Evolutionary conservation across 2,329 filamentous ascomycete species (phyloP).

Genomic region (Drechslerella dactyloides): DNA sequence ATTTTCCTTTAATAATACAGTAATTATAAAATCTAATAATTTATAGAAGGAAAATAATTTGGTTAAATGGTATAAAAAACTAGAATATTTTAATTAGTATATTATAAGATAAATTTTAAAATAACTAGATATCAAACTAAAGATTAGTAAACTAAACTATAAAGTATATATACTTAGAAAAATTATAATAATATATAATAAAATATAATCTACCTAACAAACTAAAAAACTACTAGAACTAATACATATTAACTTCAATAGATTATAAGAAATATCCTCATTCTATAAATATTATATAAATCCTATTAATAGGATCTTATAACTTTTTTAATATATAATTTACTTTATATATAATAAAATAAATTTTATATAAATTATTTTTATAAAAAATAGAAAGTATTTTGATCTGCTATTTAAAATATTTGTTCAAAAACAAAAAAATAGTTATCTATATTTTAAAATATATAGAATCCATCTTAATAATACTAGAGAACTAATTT

Average conservation of each 20-base stretch:
- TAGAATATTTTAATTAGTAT: conserved; percentile 2
- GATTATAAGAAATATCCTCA: conserved; percentile 2
- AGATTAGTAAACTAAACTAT: conserved; percentile 2
- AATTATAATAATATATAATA: conserved; percentile 13
- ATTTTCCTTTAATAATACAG: conserved; percentile 1
- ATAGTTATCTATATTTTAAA: conserved; percentile 12
- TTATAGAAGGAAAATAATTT: conserved; percentile 1
- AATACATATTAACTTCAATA: conserved; percentile 13
- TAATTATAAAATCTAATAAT: conserved; percentile 19
- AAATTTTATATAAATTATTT: conserved; percentile 1
- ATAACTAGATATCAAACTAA: conserved; percentile 8
- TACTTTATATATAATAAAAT: conserved; percentile 2
- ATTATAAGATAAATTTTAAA: conserved; percentile 12
- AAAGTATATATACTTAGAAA: not conserved
- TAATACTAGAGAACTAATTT: conserved; percentile 10
- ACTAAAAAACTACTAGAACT: not conserved
- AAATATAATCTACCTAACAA: conserved; percentile 5
- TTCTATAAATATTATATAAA: conserved; percentile 9
- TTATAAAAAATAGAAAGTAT: conserved; percentile 8
- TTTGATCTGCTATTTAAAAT: conserved; percentile 1
- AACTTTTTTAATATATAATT: conserved; percentile 12
- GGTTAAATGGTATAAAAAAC: conserved; percentile 4
- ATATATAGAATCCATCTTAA: conserved; percentile 6
- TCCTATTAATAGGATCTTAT: conserved; percentile 1
- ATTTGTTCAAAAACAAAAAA: conserved; percentile 3